Conservation (phyloP, 176 grass and related monocot species). For the Musa beccarii region DNA sequence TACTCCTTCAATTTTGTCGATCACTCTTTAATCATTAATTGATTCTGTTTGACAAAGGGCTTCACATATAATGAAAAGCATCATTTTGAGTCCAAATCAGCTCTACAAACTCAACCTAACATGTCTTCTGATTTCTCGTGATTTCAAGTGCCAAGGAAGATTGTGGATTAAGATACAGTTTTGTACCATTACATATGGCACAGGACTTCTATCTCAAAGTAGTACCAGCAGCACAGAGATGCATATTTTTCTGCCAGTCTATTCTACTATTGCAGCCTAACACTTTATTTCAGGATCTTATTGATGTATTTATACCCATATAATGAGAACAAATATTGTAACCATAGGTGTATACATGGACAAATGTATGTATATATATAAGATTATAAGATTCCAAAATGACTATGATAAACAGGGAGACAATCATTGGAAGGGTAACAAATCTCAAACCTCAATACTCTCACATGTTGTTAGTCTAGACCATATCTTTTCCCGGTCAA, state of each 20-base stretch:
- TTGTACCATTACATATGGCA: not conserved
- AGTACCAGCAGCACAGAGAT: not conserved
- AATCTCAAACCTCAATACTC: conserved; percentile 85
- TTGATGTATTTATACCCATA: not conserved
- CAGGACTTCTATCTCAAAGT: not conserved
- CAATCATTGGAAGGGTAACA: not conserved
- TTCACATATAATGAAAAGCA: no score
- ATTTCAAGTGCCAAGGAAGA: not conserved
- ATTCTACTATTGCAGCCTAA: not conserved
- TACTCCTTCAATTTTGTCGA: no score
- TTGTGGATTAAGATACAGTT: not conserved
- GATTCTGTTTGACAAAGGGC: no score
- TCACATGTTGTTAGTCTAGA: conserved; percentile 96
- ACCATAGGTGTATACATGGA: not conserved
- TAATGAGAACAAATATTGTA: not conserved
- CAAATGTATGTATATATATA: not conserved
- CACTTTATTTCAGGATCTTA: not conserved
- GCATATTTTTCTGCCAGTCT: not conserved
- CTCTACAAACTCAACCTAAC: no score
- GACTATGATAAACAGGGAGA: not conserved
- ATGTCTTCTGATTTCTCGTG: no score
- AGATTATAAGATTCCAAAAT: not conserved
- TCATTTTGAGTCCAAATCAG: no score
- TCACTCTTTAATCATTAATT: no score
- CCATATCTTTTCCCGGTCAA: conserved; percentile 99